Conservation (phyloP, 1,284 basidiomycete species). For the Pterulicium gracile region DNA sequence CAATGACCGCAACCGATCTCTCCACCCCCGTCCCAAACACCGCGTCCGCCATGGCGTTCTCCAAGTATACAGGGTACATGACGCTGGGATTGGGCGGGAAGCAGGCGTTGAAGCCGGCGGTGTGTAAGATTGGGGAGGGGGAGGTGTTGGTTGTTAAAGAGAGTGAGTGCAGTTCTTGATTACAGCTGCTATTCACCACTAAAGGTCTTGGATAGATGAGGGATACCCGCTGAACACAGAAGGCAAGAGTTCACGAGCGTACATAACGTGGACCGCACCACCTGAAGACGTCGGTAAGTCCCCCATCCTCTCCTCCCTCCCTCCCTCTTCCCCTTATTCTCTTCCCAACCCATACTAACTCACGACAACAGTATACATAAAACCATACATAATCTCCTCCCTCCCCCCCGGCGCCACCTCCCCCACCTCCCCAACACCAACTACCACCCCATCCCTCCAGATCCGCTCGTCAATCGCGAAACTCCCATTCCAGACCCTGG, state of each 20-base stretch:
- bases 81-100: slow-evolving; percentile 70
- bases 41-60: slow-evolving; percentile 56
- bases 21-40: slow-evolving; percentile 35
- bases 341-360: background rate
- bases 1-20: slow-evolving; percentile 48
- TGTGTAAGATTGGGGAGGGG: slow-evolving; percentile 49
- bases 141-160: slow-evolving; percentile 76
- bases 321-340: background rate
- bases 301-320: background rate
- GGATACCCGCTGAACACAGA: slow-evolving; percentile 67
- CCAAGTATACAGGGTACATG: slow-evolving; percentile 83
- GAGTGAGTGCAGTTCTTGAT: slow-evolving; percentile 37
- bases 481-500: slow-evolving; percentile 49
- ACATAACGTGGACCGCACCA: slow-evolving; percentile 69
- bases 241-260: slow-evolving; percentile 49
- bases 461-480: slow-evolving; percentile 74
- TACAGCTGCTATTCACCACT: no score
- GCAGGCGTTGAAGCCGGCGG: slow-evolving; percentile 56
- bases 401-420: slow-evolving; percentile 45
- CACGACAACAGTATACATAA: slow-evolving; percentile 49
- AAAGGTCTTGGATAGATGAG: slow-evolving; percentile 58
- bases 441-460: slow-evolving; percentile 18
- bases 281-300: slow-evolving; percentile 72
- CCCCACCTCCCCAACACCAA: background rate
- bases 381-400: slow-evolving; percentile 79